These are phyloP conservation scores for Carex sylvatica DNA, from an alignment of 202 grass and related monocot genomes.

Conservation along the genomic window DNA sequence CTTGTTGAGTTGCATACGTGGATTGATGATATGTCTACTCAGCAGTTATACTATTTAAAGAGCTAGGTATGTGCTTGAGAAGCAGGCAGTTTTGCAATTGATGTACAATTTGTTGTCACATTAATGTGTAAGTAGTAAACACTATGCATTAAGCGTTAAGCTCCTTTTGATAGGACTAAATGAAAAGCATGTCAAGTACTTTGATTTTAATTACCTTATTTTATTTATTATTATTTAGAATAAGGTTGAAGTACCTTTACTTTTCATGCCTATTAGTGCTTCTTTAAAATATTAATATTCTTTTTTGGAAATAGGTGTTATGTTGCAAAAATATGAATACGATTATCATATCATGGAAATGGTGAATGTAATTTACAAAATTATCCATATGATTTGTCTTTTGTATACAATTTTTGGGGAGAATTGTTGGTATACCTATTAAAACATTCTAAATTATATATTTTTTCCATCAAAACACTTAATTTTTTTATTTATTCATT, in stretches of 20 bases:
- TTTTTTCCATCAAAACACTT: too few species aligned
- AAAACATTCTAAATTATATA: too few species aligned
- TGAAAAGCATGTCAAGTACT: neutral
- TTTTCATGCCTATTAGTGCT: neutral
- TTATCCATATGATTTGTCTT: too few species aligned
- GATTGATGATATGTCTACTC: neutral
- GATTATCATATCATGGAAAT: too few species aligned
- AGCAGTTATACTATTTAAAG: neutral
- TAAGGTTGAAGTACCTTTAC: neutral
- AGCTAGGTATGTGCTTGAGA: neutral
- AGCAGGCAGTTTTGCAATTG: neutral
- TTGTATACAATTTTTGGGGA: too few species aligned
- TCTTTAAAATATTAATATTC: neutral
- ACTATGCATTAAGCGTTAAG: neutral
- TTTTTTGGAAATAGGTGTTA: neutral
- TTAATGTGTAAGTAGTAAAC: conserved; percentile 8
- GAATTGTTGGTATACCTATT: too few species aligned
- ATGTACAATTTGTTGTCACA: conserved; percentile 16
- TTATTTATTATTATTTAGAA: neutral
- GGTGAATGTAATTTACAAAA: too few species aligned
- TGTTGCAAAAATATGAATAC: neutral
- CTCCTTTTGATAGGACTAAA: neutral
- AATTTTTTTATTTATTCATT: too few species aligned
- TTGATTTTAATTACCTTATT: neutral
- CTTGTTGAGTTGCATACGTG: neutral